Conservation (phyloP, 78 protist species). For the Dictyostelium citrinum region DNA sequence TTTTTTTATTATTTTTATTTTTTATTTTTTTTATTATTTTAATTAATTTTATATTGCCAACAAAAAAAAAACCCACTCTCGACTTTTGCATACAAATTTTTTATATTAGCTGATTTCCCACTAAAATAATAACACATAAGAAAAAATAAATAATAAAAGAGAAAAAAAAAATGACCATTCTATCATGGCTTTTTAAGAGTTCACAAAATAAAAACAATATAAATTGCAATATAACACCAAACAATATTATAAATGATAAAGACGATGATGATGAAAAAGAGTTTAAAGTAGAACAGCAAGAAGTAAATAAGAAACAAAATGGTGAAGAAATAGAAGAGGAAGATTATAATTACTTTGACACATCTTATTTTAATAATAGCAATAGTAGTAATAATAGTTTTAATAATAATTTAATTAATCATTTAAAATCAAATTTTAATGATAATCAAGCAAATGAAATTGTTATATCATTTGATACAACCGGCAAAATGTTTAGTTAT, state of each 20-base stretch:
- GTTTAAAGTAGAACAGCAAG: neutral
- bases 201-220: neutral
- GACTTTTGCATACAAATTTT: neutral
- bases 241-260: neutral
- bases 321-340: neutral
- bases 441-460: slow-evolving; percentile 25
- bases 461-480: slow-evolving; percentile 71
- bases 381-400: neutral
- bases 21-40: too few species aligned
- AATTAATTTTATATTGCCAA: too few species aligned
- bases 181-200: slow-evolving; percentile 16
- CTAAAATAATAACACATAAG: neutral
- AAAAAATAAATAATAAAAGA: neutral
- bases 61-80: too few species aligned
- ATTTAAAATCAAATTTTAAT: neutral
- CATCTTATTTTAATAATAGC: neutral
- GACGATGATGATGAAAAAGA: too few species aligned
- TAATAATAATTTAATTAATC: neutral
- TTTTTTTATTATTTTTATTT: too few species aligned
- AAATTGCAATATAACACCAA: neutral
- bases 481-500: slow-evolving; percentile 55
- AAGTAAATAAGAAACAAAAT: neutral
- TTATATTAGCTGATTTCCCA: neutral
- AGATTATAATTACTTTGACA: neutral
- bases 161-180: neutral